These are phyloP conservation scores for Inga oerstediana DNA, from an alignment of 306 rosid species.

Conservation along the genomic window DNA sequence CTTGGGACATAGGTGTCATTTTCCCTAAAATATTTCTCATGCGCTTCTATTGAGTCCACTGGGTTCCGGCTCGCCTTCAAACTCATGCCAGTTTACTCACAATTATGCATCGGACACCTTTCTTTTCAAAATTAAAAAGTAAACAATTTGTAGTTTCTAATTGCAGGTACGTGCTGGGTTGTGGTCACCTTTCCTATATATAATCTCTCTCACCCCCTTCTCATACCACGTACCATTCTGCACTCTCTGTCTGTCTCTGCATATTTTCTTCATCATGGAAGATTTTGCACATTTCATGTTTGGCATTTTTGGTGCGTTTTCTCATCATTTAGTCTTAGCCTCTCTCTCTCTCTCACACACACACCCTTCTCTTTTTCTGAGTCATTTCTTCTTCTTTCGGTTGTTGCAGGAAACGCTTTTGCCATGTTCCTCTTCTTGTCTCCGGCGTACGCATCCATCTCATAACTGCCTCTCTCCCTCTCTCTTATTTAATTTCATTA, in stretches of 20 bases:
- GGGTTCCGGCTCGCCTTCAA: not conserved
- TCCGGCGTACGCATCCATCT: slow-evolving; percentile 55
- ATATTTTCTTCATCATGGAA: slow-evolving; percentile 38
- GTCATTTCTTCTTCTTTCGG: not conserved
- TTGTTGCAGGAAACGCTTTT: slow-evolving; percentile 65
- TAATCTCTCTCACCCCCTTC: not conserved
- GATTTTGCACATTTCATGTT: slow-evolving; percentile 54
- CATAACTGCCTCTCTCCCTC: not conserved
- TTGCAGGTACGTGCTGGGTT: not conserved
- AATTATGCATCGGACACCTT: not conserved
- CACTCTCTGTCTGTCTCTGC: not conserved
- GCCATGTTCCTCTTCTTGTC: slow-evolving; percentile 91
- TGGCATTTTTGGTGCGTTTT: slow-evolving; percentile 68
- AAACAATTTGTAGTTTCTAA: not conserved
- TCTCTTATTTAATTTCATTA: not conserved
- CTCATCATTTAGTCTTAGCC: not conserved
- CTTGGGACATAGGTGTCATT: too few species aligned
- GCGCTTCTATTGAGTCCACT: not conserved
- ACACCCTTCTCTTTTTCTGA: not conserved
- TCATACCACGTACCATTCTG: not conserved
- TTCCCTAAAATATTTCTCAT: not conserved
- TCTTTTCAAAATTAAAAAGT: too few species aligned
- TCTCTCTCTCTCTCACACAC: not conserved
- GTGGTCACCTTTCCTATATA: slow-evolving; percentile 8
- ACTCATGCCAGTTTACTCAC: not conserved